These are phyloP conservation scores for Metarhizium brunneum DNA, from an alignment of 2,329 filamentous ascomycete species.

Conservation along the genomic window DNA sequence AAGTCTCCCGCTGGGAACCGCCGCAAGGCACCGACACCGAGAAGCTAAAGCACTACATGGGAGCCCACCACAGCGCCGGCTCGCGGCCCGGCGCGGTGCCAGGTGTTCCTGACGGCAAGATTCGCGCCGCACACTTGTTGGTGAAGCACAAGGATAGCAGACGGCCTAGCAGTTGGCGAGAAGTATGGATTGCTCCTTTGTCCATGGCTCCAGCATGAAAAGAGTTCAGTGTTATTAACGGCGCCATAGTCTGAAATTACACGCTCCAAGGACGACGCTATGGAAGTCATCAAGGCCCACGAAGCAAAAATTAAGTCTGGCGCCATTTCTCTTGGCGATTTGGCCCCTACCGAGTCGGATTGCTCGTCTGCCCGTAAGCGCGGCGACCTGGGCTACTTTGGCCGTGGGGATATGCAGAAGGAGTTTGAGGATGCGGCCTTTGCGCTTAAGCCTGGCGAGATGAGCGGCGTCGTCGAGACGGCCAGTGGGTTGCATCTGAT, in stretches of 20 bases:
- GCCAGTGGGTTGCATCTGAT: conserved; percentile 94
- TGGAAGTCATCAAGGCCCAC: conserved; percentile 64
- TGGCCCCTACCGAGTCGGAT: conserved; percentile 84
- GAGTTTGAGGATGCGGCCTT: conserved; percentile 97
- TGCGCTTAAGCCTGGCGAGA: conserved; percentile 73
- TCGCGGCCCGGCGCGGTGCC: conserved; percentile 29
- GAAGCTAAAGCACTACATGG: conserved; percentile 92
- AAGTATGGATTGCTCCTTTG: conserved; percentile 33
- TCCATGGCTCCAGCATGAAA: not conserved
- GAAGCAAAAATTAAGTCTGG: conserved; percentile 68
- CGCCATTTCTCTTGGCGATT: conserved; percentile 61
- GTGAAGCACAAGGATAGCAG: conserved; percentile 89
- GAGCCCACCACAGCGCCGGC: conserved; percentile 63
- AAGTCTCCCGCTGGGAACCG: conserved; percentile 92
- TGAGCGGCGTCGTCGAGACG: conserved; percentile 83
- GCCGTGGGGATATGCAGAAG: conserved; percentile 92
- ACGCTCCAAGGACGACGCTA: conserved; percentile 78
- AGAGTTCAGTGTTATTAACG: not conserved
- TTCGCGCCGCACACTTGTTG: conserved; percentile 83
- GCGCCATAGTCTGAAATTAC: conserved; percentile 63
- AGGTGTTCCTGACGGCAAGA: conserved; percentile 61
- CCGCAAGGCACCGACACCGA: conserved; percentile 82
- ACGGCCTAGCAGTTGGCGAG: conserved; percentile 85
- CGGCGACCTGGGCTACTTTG: conserved; percentile 92
- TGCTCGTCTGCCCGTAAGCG: conserved; percentile 92